Evolutionary conservation across 768 basidiomycete species (phyloP).

Genomic region (Tephrocybe rancida): DNA sequence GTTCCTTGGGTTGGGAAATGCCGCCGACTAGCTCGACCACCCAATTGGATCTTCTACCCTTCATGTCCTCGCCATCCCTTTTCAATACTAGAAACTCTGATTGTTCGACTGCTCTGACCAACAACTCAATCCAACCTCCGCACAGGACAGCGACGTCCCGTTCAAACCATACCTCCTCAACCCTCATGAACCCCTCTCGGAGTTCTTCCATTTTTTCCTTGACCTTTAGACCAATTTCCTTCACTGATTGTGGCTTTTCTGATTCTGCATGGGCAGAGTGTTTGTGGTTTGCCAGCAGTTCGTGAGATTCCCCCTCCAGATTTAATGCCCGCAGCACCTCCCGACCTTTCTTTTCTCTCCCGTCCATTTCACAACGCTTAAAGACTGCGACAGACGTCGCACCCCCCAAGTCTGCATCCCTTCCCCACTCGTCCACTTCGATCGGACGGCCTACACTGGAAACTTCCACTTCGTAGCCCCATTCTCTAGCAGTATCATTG

Average conservation of each 20-base stretch:
- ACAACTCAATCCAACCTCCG: conserved; percentile 62
- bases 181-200: conserved; percentile 47
- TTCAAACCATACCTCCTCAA: conserved; percentile 56
- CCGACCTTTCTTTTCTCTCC: conserved; percentile 42
- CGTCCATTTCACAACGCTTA: conserved; percentile 39
- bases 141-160: conserved; percentile 48
- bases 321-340: conserved; percentile 27
- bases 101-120: conserved; percentile 49
- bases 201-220: conserved; percentile 56
- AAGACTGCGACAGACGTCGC: conserved; percentile 74
- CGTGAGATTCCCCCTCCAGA: conserved; percentile 37
- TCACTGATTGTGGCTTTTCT: conserved; percentile 39
- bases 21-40: conserved; percentile 47
- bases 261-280: conserved; percentile 55
- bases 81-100: conserved; percentile 40
- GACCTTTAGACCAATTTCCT: conserved; percentile 52
- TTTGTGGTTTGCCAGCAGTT: conserved; percentile 46
- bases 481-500: conserved; percentile 50
- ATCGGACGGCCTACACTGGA: conserved; percentile 59
- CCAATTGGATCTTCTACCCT: conserved; percentile 38
- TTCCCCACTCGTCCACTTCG: conserved; percentile 71
- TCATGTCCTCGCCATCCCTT: conserved; percentile 34
- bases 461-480: conserved; percentile 72
- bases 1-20: conserved; percentile 24
- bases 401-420: conserved; percentile 63